phyloP scores from a whole-genome alignment of 192 early-diverging fungal genomes.

The Entomortierella chlamydospora region DNA sequence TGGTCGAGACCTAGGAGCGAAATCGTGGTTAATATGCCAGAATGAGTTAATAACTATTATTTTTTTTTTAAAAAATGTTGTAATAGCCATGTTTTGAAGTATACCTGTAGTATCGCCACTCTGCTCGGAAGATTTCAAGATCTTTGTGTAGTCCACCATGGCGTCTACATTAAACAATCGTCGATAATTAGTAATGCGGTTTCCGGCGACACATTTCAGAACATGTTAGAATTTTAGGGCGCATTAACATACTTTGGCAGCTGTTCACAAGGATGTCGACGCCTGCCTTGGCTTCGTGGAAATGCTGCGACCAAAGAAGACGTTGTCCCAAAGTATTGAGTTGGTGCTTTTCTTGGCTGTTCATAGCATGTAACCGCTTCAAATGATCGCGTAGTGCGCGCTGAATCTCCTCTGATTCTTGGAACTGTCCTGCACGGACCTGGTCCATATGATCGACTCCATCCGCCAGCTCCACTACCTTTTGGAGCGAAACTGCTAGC shows the following conservation, averaged over 20 bases:
- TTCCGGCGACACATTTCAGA: no score
- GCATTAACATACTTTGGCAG: conserved; percentile 28
- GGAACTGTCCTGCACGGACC: conserved; percentile 12
- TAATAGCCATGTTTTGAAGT: neutral
- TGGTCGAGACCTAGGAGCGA: conserved; percentile 19
- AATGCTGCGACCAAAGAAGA: conserved; percentile 22
- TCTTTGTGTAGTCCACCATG: conserved; percentile 12
- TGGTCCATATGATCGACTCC: conserved; percentile 21
- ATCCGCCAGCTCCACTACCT: conserved; percentile 14
- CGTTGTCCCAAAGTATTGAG: conserved; percentile 30
- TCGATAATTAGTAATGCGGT: no score
- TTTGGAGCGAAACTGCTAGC: conserved; percentile 5
- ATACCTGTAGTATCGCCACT: conserved; percentile 38
- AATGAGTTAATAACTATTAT: neutral
- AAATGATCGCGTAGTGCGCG: conserved; percentile 10
- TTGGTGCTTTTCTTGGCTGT: conserved; percentile 20
- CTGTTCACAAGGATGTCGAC: conserved; percentile 10
- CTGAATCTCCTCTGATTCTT: conserved; percentile 6
- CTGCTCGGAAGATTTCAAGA: conserved; percentile 13
- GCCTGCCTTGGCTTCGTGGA: conserved; percentile 16
- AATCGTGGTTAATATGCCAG: neutral
- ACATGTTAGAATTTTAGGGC: no score
- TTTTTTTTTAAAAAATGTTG: neutral
- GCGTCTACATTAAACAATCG: conserved; percentile 18
- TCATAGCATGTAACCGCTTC: conserved; percentile 11